Base-by-base conservation (phyloP, 2,329 filamentous ascomycete genomes). In the Biscogniauxia mediterranea region DNA sequence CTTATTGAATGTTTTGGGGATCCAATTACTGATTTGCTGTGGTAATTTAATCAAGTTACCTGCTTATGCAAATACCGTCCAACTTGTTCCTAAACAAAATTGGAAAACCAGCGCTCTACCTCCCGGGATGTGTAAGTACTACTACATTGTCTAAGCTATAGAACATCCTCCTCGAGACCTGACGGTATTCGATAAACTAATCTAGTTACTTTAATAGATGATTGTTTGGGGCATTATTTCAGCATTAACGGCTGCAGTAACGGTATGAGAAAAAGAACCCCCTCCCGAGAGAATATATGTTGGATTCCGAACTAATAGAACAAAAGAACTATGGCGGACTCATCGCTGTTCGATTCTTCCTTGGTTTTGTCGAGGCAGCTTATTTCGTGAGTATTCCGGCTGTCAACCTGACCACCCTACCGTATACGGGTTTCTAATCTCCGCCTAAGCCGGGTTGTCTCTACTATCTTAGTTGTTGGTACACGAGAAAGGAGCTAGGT, bases 401-500 rank as follows among this genome's bases (percentile, higher is more conserved):
- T 9, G 6, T 59, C 28, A 25, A 46, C 53, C 26, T 26, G 21
- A 5, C 6, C 5, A 20, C 55, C 1, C 38, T 46, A 17, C 38
- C 5, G 11, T 46, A 38, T 3, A 46, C 2, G 5, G 58, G 28
- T 11, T 56, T 59, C 38, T 58, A 70, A 38, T 61, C 62, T 42
- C 63, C 53, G 6, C 13, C 52, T 1, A 52, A 71, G 79, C 84
- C 84, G 1, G 84, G 85, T 9, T 85, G 85, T 66, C 74, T 89
- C 3, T 90, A 87, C 75, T 89, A 85, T 66, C 79, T 90, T 46
- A 80, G 77, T 61, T 81, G 79, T 58, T 91, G 89, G 88, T 92
- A 92, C 68, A 91, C 87, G 0, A 81, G 88, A 52, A 85, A 86
- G 64, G 89, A 90, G 71, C 78, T 90, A 1, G 85, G 83, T 9